These are phyloP conservation scores for Anthostomella pinea DNA, from an alignment of 2,329 filamentous ascomycete species.

Conservation along the genomic window DNA sequence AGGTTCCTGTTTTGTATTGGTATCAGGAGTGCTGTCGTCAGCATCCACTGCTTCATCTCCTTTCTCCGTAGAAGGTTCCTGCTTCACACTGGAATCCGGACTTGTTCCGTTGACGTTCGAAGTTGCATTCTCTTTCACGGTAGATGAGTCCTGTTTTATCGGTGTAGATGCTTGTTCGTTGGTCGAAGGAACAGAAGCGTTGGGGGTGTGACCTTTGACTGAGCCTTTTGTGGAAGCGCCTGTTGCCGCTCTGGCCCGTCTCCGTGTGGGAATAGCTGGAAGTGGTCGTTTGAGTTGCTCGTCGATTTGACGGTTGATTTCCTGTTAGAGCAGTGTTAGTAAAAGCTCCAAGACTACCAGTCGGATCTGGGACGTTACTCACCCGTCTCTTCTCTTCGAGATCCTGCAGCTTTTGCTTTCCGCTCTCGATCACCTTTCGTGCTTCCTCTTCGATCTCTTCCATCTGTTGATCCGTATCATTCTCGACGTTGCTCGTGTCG, in stretches of 20 bases:
- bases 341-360: not conserved
- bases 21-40: too few relatives aligned
- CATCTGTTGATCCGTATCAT: conserved; percentile 36
- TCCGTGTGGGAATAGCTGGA: conserved; percentile 10
- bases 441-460: conserved; percentile 34
- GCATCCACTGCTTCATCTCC: too few relatives aligned
- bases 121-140: too few relatives aligned
- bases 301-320: conserved; percentile 42
- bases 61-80: too few relatives aligned
- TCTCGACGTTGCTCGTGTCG: conserved; percentile 31
- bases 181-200: conserved; percentile 2
- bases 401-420: conserved; percentile 30
- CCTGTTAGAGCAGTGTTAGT: conserved; percentile 24
- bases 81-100: too few relatives aligned
- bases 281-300: conserved; percentile 38
- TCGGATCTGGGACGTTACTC: conserved; percentile 5
- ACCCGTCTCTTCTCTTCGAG: conserved; percentile 36
- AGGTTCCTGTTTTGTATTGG: too few relatives aligned
- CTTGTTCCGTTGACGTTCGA: too few relatives aligned
- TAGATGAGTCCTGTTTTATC: too few relatives aligned
- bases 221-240: not conserved
- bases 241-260: conserved; percentile 20
- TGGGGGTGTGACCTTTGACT: conserved; percentile 3
- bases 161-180: conserved; percentile 13
- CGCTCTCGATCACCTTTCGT: conserved; percentile 28